phyloP scores from a whole-genome alignment of 1,284 basidiomycete genomes.

The Fomitopsis betulina region DNA sequence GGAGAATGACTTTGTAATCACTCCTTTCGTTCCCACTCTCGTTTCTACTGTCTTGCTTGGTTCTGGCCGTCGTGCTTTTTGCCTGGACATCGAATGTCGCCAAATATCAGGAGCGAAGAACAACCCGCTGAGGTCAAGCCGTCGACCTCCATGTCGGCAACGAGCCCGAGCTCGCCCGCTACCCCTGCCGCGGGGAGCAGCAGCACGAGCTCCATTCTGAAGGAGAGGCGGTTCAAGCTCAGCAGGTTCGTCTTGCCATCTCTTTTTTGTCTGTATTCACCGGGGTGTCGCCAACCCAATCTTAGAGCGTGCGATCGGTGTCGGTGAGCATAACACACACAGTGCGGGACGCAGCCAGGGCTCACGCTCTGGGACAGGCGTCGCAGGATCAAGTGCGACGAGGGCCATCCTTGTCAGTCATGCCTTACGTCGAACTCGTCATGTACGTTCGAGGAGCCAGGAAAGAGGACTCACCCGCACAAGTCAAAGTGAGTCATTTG shows the following conservation, averaged over 20 bases:
- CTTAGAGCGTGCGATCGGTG: slow-evolving; percentile 79
- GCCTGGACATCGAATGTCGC: slow-evolving; percentile 8
- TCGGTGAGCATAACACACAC: slow-evolving; percentile 49
- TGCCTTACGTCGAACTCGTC: slow-evolving; percentile 72
- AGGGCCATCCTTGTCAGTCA: slow-evolving; percentile 81
- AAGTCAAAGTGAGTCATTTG: slow-evolving; percentile 65
- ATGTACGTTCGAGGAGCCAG: slow-evolving; percentile 81
- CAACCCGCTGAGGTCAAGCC: slow-evolving; percentile 14
- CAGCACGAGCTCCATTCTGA: slow-evolving; percentile 38
- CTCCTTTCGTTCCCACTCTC: slow-evolving; percentile 2
- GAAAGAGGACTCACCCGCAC: slow-evolving; percentile 77
- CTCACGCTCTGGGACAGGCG: slow-evolving; percentile 40
- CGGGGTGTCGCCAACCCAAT: not conserved
- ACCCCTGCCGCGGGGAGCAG: not conserved
- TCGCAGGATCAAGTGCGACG: slow-evolving; percentile 77
- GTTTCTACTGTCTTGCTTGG: not conserved
- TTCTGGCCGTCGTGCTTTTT: not conserved
- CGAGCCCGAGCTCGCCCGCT: not conserved
- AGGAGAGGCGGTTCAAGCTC: slow-evolving; percentile 78
- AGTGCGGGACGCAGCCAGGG: not conserved
- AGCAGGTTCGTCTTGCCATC: slow-evolving; percentile 54
- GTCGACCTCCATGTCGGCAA: slow-evolving; percentile 8
- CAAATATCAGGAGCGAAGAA: slow-evolving; percentile 11
- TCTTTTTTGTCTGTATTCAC: not conserved
- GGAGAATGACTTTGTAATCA: slow-evolving; percentile 6